Evolutionary conservation across 2,329 filamentous ascomycete species (phyloP).

Genomic region (Diaporthe destruens): DNA sequence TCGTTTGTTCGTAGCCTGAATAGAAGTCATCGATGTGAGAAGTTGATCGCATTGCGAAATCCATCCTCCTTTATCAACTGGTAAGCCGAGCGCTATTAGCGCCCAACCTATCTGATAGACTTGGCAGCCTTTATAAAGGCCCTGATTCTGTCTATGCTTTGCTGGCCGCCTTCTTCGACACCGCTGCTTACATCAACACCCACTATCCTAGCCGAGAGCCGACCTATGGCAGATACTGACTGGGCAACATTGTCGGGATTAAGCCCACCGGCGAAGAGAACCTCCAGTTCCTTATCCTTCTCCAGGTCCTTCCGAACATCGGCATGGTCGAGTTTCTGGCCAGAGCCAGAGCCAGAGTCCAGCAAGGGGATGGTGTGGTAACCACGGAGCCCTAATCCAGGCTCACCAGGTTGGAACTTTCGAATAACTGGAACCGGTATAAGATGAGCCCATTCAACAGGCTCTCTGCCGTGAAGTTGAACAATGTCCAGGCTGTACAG

Average conservation of each 20-base stretch:
- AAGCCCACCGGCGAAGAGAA: slow-evolving; percentile 89
- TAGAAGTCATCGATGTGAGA: background rate
- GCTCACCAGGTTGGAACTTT: slow-evolving; percentile 82
- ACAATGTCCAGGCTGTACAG: slow-evolving; percentile 86
- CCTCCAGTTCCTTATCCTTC: slow-evolving; percentile 76
- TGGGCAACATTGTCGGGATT: slow-evolving; percentile 81
- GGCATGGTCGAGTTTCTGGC: slow-evolving; percentile 79
- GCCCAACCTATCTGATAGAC: slow-evolving; percentile 61
- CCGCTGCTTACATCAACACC: slow-evolving; percentile 96
- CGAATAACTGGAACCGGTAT: slow-evolving; percentile 94
- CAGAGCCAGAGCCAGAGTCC: slow-evolving; percentile 88
- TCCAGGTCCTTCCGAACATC: slow-evolving; percentile 76
- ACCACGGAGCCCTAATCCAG: slow-evolving; percentile 79
- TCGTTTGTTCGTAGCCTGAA: background rate
- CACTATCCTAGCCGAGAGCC: slow-evolving; percentile 72
- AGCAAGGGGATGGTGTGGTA: slow-evolving; percentile 88
- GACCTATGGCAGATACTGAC: slow-evolving; percentile 73
- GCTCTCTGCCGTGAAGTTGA: slow-evolving; percentile 92
- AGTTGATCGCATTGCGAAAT: background rate
- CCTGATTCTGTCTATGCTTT: slow-evolving; percentile 84
- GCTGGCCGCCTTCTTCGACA: slow-evolving; percentile 85
- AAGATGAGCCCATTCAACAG: slow-evolving; percentile 88
- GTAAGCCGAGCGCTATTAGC: background rate
- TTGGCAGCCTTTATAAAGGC: slow-evolving; percentile 85
- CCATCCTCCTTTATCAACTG: background rate